Percentiles rank a stretch among this genome's conserved stretches.
Evolutionary conservation across 345 rosid species (phyloP).

Genomic region (Rhizophora mangle): DNA sequence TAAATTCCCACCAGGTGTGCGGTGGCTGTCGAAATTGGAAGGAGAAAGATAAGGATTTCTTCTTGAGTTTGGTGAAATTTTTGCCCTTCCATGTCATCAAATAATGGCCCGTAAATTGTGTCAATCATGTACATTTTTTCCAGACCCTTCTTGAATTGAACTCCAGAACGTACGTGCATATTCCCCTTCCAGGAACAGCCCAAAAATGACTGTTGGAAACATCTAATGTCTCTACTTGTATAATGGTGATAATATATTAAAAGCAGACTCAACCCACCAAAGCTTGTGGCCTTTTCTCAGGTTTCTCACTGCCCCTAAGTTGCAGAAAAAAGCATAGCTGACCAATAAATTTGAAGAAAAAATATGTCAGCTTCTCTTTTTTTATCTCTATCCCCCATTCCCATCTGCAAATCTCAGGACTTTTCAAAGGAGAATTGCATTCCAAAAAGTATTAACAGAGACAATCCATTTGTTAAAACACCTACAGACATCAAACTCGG

Average conservation of each 20-base stretch:
- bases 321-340: not conserved
- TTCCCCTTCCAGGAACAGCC: slow-evolving; percentile 7
- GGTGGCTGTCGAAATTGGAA: not conserved
- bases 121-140: not conserved
- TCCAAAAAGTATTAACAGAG: slow-evolving; percentile 26
- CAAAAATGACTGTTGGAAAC: slow-evolving; percentile 4
- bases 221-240: not conserved
- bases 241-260: not conserved
- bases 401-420: slow-evolving; percentile 43
- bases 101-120: not conserved
- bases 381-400: slow-evolving; percentile 31
- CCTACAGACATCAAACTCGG: slow-evolving; percentile 23
- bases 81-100: not conserved
- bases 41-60: not conserved
- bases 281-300: no score
- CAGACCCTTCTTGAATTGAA: not conserved
- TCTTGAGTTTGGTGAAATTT: not conserved
- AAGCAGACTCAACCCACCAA: no score
- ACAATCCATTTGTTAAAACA: slow-evolving; percentile 27
- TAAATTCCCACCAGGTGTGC: not conserved
- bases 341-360: not conserved
- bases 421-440: slow-evolving; percentile 26
- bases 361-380: slow-evolving; percentile 46
- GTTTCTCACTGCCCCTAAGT: not conserved
- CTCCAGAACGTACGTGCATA: not conserved